Evolutionary conservation across 2,329 filamentous ascomycete genomes (phyloP).

Genomic region (Xylariomycetidae sp.): DNA sequence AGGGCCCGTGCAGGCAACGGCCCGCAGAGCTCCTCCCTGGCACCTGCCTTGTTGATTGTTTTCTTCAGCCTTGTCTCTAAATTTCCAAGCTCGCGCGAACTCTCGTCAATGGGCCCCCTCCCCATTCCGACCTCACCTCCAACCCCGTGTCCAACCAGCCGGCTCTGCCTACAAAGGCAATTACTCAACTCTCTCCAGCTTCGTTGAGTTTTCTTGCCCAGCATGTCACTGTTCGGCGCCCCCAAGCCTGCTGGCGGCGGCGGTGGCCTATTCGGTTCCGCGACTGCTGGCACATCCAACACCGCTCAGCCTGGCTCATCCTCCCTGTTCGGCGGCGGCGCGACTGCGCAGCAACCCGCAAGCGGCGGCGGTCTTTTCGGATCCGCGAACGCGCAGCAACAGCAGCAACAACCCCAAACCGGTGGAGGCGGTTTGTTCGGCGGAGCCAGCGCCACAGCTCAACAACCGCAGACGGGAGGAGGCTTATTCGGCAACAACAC

Average conservation of each 20-base stretch:
- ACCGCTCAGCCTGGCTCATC: neutral
- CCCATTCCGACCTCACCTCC: neutral
- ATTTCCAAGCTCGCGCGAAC: no score
- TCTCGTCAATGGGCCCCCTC: neutral
- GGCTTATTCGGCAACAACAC: slow-evolving; percentile 8
- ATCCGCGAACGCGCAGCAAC: neutral
- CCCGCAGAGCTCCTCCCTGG: no score
- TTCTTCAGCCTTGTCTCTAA: slow-evolving; percentile 24
- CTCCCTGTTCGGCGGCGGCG: no score
- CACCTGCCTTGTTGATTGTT: slow-evolving; percentile 22
- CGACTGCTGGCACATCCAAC: neutral
- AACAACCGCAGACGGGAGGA: no score
- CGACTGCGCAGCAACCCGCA: no score
- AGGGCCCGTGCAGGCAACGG: slow-evolving; percentile 20
- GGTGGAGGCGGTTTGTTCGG: slow-evolving; percentile 1
- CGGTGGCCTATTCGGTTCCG: slow-evolving; percentile 6
- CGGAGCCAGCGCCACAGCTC: no score
- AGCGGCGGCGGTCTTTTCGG: slow-evolving; percentile 5
- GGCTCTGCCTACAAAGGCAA: slow-evolving; percentile 1
- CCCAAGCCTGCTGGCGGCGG: slow-evolving; percentile 6
- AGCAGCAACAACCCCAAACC: slow-evolving; percentile 3
- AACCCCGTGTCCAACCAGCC: neutral
- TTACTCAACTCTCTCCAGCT: neutral
- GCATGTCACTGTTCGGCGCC: slow-evolving; percentile 20
- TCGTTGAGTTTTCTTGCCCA: neutral